phyloP scores from a whole-genome alignment of 768 basidiomycete species.

The Amyloporia xantha region DNA sequence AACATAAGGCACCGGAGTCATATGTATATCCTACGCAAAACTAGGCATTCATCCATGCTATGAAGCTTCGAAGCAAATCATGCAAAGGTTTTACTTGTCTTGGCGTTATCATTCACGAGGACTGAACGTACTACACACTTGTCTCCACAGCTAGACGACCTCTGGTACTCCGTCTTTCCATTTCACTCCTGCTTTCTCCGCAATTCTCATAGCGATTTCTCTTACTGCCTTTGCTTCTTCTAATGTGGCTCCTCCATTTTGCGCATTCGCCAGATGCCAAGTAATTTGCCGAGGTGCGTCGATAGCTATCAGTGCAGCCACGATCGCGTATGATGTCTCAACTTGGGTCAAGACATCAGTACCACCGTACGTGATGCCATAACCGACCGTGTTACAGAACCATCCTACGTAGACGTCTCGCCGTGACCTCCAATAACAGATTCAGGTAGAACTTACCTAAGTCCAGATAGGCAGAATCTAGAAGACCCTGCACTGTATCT shows the following conservation, averaged over 20 bases:
- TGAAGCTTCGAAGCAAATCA: too few relatives aligned
- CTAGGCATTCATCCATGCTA: too few relatives aligned
- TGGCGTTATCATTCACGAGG: too few relatives aligned
- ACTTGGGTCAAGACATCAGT: conserved; percentile 38
- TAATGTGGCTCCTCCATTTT: conserved; percentile 44
- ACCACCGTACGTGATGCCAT: conserved; percentile 50
- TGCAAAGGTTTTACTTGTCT: too few relatives aligned
- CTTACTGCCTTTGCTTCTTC: conserved; percentile 51
- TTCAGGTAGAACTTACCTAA: conserved; percentile 53
- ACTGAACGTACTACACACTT: too few relatives aligned
- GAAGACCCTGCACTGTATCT: conserved; percentile 36
- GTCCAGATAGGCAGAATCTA: conserved; percentile 53
- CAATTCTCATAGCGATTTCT: conserved; percentile 46
- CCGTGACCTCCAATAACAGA: background rate
- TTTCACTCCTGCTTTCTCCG: conserved; percentile 37
- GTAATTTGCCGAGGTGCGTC: conserved; percentile 57
- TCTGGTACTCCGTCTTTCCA: conserved; percentile 54
- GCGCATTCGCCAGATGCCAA: conserved; percentile 61
- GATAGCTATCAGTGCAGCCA: conserved; percentile 54
- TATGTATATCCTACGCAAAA: too few relatives aligned
- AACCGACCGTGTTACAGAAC: conserved; percentile 47
- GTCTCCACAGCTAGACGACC: too few relatives aligned
- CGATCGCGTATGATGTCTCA: conserved; percentile 55
- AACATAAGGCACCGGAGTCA: too few relatives aligned
- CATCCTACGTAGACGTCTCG: conserved; percentile 33